Evolutionary conservation across 78 protist species (phyloP), one percentile per base, ranked within the genome.

Genomic region (Polysphondylium violaceum): DNA sequence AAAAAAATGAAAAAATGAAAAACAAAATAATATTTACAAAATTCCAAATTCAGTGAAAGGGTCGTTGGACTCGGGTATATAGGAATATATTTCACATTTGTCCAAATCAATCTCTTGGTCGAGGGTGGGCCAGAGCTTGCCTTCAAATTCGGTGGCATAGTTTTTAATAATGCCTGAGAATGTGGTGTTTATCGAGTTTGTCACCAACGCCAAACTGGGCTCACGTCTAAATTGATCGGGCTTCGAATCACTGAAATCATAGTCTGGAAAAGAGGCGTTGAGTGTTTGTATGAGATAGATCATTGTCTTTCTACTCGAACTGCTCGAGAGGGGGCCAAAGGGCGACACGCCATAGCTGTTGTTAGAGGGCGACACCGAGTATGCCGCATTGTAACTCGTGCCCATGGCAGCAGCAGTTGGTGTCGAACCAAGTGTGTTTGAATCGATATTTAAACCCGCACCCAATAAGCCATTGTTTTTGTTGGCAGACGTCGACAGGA

Each of bases 11-110:
- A n/a, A n/a, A n/a, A n/a, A n/a, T n/a, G n/a, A n/a, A n/a, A n/a
- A n/a, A n/a, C n/a, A n/a, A n/a, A n/a, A n/a, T n/a, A n/a, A n/a
- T n/a, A n/a, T 78, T 36, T 69, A 83, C 79, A 83, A 33, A 9
- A 83, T 74, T 64, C 88, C 88, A 38, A 51, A 69, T 43, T 88
- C 94, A 38, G 87, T 81, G 56, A 74, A 90, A 17, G 94, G 94
- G 36, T 90, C 88, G 8, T 61, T 71, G 29, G 43, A 58, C 31
- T 90, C 94, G 3, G 94, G 86, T 12, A 73, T 36, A 59, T 72
- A 90, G 9, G 88, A 76, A 40, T 90, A 90, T 69, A 90, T 59
- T 1, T 63, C 86, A 12, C 79, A 75, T 53, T 90, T 85, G n/a
- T 75, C 29, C 9, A 78, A 50, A 6, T 19, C 27, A 1, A 90